These are phyloP conservation scores for Capronia epimyces DNA, from an alignment of 2,329 filamentous ascomycete genomes.

Conservation along the genomic window DNA sequence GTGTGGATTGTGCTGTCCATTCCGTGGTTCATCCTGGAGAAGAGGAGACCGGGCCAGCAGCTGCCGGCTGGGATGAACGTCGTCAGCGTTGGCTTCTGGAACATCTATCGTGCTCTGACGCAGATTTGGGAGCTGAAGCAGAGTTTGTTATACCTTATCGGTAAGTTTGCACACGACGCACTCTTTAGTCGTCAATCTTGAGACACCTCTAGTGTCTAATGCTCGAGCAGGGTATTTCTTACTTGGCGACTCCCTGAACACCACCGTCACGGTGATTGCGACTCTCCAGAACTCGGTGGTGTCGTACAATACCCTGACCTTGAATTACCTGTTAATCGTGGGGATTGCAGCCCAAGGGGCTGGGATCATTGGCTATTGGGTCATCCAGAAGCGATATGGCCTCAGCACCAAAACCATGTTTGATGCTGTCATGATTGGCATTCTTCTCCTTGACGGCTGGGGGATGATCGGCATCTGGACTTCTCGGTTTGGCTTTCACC, in stretches of 20 bases:
- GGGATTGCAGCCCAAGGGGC: constrained; percentile 59
- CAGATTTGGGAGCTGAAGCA: constrained; percentile 63
- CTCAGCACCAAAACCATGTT: constrained; percentile 65
- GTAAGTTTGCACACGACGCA: too few relatives aligned
- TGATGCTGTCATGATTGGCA: constrained; percentile 56
- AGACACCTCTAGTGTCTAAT: neutral
- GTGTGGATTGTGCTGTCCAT: constrained; percentile 60
- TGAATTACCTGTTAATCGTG: constrained; percentile 63
- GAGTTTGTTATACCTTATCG: constrained; percentile 59
- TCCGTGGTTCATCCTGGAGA: constrained; percentile 63
- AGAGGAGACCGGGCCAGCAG: constrained; percentile 56
- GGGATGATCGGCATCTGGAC: constrained; percentile 58
- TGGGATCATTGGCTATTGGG: constrained; percentile 60
- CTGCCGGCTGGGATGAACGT: constrained; percentile 42
- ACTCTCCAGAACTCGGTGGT: constrained; percentile 63
- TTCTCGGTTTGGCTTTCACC: constrained; percentile 49
- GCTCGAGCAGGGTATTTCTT: constrained; percentile 52
- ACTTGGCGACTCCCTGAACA: constrained; percentile 65
- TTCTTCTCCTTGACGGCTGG: constrained; percentile 55
- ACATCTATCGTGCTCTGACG: constrained; percentile 52
- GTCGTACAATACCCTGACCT: constrained; percentile 57
- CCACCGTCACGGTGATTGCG: constrained; percentile 61
- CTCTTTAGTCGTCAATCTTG: neutral
- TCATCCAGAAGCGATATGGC: constrained; percentile 54
- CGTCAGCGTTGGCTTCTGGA: constrained; percentile 57